These are phyloP conservation scores for Penicillium paxilli DNA, from an alignment of 495 filamentous ascomycete genomes.

Conservation along the genomic window DNA sequence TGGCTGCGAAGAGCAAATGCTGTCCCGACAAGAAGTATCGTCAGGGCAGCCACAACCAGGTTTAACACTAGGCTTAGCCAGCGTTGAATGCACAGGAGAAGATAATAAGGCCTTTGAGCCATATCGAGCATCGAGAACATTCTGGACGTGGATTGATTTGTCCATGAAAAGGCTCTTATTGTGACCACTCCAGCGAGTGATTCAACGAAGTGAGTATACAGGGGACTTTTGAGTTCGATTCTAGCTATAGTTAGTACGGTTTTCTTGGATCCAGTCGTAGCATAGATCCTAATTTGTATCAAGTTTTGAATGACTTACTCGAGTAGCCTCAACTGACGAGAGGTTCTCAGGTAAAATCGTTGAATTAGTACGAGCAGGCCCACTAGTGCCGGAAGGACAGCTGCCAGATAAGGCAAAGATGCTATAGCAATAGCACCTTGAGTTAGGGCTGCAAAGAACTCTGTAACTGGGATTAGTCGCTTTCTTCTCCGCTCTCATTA, in stretches of 20 bases:
- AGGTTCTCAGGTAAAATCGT: conserved; percentile 81
- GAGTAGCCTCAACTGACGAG: conserved; percentile 76
- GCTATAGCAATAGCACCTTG: conserved; percentile 21
- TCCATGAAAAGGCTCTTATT: conserved; percentile 44
- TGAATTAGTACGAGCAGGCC: conserved; percentile 61
- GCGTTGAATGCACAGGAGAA: conserved; percentile 41
- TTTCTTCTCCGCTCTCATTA: background rate
- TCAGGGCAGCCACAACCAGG: conserved; percentile 21
- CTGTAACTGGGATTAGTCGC: background rate
- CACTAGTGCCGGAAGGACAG: conserved; percentile 21
- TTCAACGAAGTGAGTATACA: conserved; percentile 46
- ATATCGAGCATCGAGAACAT: conserved; percentile 28
- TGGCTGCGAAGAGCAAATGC: conserved; percentile 16
- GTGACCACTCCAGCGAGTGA: conserved; percentile 37
- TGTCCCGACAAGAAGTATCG: conserved; percentile 23
- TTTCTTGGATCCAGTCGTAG: no score
- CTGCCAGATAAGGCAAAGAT: conserved; percentile 33
- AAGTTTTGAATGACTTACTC: conserved; percentile 37
- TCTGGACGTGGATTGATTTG: background rate
- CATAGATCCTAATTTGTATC: no score
- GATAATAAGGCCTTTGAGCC: conserved; percentile 42
- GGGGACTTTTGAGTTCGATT: conserved; percentile 42
- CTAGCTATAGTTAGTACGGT: background rate
- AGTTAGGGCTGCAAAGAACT: conserved; percentile 19
- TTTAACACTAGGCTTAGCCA: conserved; percentile 35